Percentiles rank a stretch among this genome's conserved stretches.
phyloP scores from a whole-genome alignment of 1,284 basidiomycete species.

The Pisolithus thermaeus region DNA sequence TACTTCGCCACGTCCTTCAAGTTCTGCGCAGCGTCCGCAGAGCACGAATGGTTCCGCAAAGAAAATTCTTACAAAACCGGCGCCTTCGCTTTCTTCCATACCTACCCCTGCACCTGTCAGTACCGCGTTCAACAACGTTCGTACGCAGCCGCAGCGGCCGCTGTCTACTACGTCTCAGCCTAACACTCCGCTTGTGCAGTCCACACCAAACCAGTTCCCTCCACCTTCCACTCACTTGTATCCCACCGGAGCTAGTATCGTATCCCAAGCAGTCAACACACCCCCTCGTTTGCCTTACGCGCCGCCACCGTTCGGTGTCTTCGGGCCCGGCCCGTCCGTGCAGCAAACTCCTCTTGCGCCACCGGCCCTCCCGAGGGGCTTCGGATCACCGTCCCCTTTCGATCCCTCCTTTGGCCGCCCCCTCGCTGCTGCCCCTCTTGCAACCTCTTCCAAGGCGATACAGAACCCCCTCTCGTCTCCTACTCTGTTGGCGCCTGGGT shows the following conservation, averaged over 20 bases:
- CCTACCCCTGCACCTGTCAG: slow-evolving; percentile 28
- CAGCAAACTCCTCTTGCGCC: slow-evolving; percentile 40
- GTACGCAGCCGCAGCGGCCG: slow-evolving; percentile 29
- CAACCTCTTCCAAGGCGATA: slow-evolving; percentile 40
- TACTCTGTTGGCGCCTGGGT: slow-evolving; percentile 30
- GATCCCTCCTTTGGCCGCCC: slow-evolving; percentile 40
- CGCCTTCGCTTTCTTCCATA: slow-evolving; percentile 24
- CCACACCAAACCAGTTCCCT: slow-evolving; percentile 21
- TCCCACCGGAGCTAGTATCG: slow-evolving; percentile 39
- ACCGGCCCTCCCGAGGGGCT: slow-evolving; percentile 48
- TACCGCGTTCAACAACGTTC: slow-evolving; percentile 11
- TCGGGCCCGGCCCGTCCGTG: slow-evolving; percentile 39
- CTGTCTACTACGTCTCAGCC: slow-evolving; percentile 27
- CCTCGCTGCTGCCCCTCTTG: slow-evolving; percentile 49
- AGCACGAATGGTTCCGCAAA: slow-evolving; percentile 42
- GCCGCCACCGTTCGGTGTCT: slow-evolving; percentile 44
- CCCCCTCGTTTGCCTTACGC: slow-evolving; percentile 46
- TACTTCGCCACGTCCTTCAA: slow-evolving; percentile 47
- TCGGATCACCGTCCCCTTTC: slow-evolving; percentile 42
- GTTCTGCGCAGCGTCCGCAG: slow-evolving; percentile 41
- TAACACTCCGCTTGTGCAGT: slow-evolving; percentile 27
- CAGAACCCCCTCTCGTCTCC: slow-evolving; percentile 37
- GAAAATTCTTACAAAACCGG: slow-evolving; percentile 45
- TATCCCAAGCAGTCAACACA: slow-evolving; percentile 36
- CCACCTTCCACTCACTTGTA: slow-evolving; percentile 42